Percentiles rank a stretch among this genome's conserved stretches.
Evolutionary conservation across 768 basidiomycete genomes (phyloP).

Genomic region (Phlebiopsis flavidoalba): DNA sequence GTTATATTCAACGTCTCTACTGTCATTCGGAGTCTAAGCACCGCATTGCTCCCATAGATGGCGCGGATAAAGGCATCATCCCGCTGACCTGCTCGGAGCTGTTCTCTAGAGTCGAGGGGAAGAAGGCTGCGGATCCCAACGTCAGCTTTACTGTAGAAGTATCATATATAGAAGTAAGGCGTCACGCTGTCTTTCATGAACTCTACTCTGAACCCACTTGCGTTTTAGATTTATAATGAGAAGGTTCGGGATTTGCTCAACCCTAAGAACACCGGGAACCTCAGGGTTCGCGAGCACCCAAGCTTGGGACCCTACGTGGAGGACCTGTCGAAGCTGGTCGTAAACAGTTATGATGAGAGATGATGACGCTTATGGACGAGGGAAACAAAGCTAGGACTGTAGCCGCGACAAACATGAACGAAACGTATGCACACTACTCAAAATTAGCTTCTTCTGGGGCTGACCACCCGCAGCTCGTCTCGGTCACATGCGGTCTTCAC

Average conservation of each 20-base stretch:
- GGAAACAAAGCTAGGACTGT: conserved; percentile 98
- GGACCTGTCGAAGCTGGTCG: conserved; percentile 90
- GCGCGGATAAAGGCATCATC: conserved; percentile 95
- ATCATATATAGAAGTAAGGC: conserved; percentile 88
- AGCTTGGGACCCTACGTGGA: conserved; percentile 97
- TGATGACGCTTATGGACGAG: conserved; percentile 99
- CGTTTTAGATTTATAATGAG: conserved; percentile 86
- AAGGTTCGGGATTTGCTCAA: conserved; percentile 97
- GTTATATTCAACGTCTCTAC: conserved; percentile 27
- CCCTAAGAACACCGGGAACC: conserved; percentile 93
- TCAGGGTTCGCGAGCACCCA: conserved; percentile 96
- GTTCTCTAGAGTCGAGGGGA: conserved; percentile 73
- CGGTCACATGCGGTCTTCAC: conserved; percentile 99
- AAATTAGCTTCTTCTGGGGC: not conserved
- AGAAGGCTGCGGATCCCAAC: conserved; percentile 59
- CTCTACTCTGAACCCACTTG: not conserved
- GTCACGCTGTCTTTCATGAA: not conserved
- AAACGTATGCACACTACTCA: conserved; percentile 59
- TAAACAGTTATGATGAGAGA: conserved; percentile 92
- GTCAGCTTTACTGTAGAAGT: conserved; percentile 90
- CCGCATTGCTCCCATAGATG: conserved; percentile 48
- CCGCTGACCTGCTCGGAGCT: conserved; percentile 92
- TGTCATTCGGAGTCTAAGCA: not conserved
- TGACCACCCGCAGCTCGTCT: conserved; percentile 56
- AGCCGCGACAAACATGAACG: conserved; percentile 99